A percentile compares a stretch with the other conserved stretches of the same genome.
phyloP scores from a whole-genome alignment of 1,284 basidiomycete genomes.

The Paramarasmius palmivorus region DNA sequence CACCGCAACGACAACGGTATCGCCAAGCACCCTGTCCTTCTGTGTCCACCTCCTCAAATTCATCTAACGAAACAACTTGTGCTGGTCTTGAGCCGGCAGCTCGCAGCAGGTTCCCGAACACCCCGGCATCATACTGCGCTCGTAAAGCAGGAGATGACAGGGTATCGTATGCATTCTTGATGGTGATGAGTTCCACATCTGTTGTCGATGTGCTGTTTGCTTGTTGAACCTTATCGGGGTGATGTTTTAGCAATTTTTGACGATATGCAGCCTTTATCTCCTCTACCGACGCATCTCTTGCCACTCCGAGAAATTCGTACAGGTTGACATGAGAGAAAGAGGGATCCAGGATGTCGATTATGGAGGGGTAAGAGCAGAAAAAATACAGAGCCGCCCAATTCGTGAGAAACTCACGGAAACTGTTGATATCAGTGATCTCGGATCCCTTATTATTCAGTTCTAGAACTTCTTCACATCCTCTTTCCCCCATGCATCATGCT shows the following conservation, averaged over 20 bases:
- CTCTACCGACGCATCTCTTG: conserved; percentile 37
- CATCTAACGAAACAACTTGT: conserved; percentile 74
- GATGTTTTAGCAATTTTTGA: conserved; percentile 56
- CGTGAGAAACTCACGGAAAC: too few species aligned
- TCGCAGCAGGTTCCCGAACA: conserved; percentile 16
- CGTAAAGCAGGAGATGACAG: conserved; percentile 50
- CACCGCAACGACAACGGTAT: conserved; percentile 71
- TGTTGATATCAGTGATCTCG: too few species aligned
- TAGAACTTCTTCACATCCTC: too few species aligned
- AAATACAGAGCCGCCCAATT: too few species aligned
- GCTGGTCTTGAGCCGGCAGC: conserved; percentile 58
- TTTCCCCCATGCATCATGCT: too few species aligned
- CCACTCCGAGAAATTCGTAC: conserved; percentile 47
- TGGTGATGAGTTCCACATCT: conserved; percentile 42
- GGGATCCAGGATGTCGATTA: too few species aligned
- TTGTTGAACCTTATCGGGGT: conserved; percentile 62
- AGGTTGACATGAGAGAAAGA: conserved; percentile 31
- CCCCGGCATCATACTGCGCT: conserved; percentile 46
- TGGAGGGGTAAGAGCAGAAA: too few species aligned
- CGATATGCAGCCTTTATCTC: conserved; percentile 76
- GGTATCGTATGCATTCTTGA: conserved; percentile 63
- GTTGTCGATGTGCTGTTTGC: neutral
- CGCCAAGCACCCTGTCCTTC: conserved; percentile 39
- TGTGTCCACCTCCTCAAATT: conserved; percentile 49
- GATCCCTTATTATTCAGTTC: too few species aligned